Conservation (phyloP, 352 stramenopile genomes). For the Lagenidium giganteum region DNA sequence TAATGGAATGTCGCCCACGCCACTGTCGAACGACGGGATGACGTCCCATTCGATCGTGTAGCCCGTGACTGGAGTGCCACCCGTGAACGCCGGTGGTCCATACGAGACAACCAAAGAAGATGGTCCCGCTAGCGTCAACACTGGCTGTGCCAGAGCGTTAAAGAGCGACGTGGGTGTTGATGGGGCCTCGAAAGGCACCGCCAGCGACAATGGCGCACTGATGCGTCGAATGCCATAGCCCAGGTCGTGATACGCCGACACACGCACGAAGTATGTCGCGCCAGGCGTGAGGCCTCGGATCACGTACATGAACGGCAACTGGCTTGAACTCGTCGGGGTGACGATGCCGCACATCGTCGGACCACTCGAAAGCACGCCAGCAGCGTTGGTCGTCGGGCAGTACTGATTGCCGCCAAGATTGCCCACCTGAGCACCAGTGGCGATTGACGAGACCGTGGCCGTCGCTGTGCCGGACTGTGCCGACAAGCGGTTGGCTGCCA, state of each 20-base stretch:
- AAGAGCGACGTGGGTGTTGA: conserved; percentile 52
- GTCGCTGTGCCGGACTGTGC: conserved; percentile 28
- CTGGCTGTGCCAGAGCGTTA: conserved; percentile 42
- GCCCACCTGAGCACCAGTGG: conserved; percentile 22
- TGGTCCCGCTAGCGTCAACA: conserved; percentile 60
- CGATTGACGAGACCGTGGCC: conserved; percentile 25
- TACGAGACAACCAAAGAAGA: conserved; percentile 80
- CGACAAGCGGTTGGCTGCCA: conserved; percentile 38
- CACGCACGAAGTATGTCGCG: conserved; percentile 58
- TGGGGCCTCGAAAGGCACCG: conserved; percentile 63
- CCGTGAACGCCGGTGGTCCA: conserved; percentile 75
- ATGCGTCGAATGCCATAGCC: conserved; percentile 55
- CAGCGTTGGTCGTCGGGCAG: conserved; percentile 33
- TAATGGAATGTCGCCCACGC: conserved; percentile 44
- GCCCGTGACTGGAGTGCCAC: conserved; percentile 79
- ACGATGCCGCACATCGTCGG: conserved; percentile 31
- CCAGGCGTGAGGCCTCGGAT: conserved; percentile 57
- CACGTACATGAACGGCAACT: conserved; percentile 39
- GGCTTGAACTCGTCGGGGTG: conserved; percentile 8
- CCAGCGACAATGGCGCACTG: conserved; percentile 45
- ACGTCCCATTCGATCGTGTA: conserved; percentile 92
- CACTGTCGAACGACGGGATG: conserved; percentile 69
- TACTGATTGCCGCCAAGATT: conserved; percentile 38
- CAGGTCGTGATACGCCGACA: conserved; percentile 61
- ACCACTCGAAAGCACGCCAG: conserved; percentile 18